Base-by-base conservation (phyloP, 202 grass and related monocot genomes). In the Eragrostis tef region DNA sequence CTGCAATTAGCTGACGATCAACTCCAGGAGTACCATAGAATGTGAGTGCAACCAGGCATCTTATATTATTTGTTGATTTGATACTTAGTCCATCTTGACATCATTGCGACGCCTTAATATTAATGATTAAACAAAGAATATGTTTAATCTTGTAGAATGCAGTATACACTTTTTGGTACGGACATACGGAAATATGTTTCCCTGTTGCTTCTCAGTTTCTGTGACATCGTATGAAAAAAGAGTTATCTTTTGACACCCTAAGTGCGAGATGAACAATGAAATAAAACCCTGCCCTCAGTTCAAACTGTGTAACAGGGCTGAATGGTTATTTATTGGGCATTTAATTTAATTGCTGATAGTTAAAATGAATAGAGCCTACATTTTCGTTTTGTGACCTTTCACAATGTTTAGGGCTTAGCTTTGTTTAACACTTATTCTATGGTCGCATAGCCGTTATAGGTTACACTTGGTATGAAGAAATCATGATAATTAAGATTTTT, bases 1-100 rank as follows among this genome's bases (percentile, higher is more conserved):
- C 92, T 98, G 80, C 84, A 91, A 60, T 92, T 98, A 86, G 94
- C 92, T 36, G 94, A 89, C 43, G 86, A 94, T 83, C 84, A 98
- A 71, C 88, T 94, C 47, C 79, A 67, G 67, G 94, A 94, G 80
- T 98, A 98, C 85, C 92, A 98, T 84, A 91, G 41, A 93, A 94
- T 98, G 94, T 98, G 85, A 94, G 88, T 86, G 56, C 65, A n/a
- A 65, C 51, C 17, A 19, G 67, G 56, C 24, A 58, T 70, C 41
- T 83, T 75, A 62, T 72, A 21, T 54, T 61, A 13, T 11, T 20
- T 81, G 24, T 75, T 45, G 22, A 67, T 63, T 71, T 51, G 26
- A 74, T 61, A 62, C 60, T 60, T 62, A 53, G 42, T 70, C 43
- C 25, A 69, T 43, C 11, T 50, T 3, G 59, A 25, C 43, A 84